Conservation (phyloP, 345 rosid species). For the Citrus medica region DNA sequence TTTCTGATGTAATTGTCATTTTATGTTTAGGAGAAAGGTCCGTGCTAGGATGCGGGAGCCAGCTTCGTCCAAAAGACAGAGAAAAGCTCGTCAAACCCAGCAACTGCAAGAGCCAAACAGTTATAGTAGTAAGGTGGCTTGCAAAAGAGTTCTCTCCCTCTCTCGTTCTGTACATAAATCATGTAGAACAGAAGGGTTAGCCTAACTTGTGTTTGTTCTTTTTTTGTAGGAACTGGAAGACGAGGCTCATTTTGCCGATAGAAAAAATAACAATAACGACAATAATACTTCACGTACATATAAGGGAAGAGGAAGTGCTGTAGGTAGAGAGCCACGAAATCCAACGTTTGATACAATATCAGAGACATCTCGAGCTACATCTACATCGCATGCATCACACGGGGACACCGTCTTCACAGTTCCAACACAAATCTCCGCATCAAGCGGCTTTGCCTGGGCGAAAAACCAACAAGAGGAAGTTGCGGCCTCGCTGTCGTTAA, state of each 20-base stretch:
- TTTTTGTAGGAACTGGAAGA: slow-evolving; percentile 37
- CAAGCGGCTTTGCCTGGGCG: slow-evolving; percentile 58
- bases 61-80: slow-evolving; percentile 40
- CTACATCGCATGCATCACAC: slow-evolving; percentile 31
- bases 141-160: slow-evolving; percentile 33
- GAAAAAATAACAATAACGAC: slow-evolving; percentile 6
- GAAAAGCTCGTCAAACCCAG: slow-evolving; percentile 34
- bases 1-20: background rate
- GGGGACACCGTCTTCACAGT: slow-evolving; percentile 33
- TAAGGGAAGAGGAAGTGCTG: slow-evolving; percentile 14
- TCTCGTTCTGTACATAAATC: background rate
- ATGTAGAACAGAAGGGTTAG: background rate
- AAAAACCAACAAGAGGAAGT: slow-evolving; percentile 46
- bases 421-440: slow-evolving; percentile 38
- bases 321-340: slow-evolving; percentile 16
- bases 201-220: background rate
- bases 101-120: slow-evolving; percentile 34
- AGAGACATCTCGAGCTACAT: slow-evolving; percentile 26
- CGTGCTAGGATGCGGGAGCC: slow-evolving; percentile 41
- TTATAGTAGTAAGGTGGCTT: slow-evolving; percentile 24
- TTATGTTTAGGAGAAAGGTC: slow-evolving; percentile 45
- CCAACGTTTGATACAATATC: slow-evolving; percentile 26
- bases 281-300: background rate
- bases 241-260: slow-evolving; percentile 12
- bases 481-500: slow-evolving; percentile 43